These are phyloP conservation scores for Dipteronia sinensis DNA, from an alignment of 345 rosid species.

Conservation along the genomic window DNA sequence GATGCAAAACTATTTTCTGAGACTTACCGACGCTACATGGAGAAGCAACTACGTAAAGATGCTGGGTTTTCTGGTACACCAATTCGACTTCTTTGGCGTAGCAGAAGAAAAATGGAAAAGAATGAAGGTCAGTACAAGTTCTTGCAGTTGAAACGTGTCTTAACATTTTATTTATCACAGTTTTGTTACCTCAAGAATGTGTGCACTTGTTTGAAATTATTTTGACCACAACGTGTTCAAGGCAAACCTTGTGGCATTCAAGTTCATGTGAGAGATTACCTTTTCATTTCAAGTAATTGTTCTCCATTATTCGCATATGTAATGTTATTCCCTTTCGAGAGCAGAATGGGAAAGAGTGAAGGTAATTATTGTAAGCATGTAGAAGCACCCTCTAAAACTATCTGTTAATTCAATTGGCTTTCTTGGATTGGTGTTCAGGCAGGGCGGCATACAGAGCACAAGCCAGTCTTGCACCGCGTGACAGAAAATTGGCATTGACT, in stretches of 20 bases:
- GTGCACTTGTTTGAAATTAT: background rate
- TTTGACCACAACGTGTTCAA: background rate
- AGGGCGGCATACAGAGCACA: conserved; percentile 23
- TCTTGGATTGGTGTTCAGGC: conserved; percentile 32
- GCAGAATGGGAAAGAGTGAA: too few species aligned
- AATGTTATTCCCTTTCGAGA: too few species aligned
- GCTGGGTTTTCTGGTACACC: conserved; percentile 92
- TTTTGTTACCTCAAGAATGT: background rate
- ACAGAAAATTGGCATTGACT: conserved; percentile 28
- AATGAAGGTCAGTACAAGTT: conserved; percentile 44
- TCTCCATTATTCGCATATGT: background rate
- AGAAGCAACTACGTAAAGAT: conserved; percentile 85
- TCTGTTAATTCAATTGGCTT: background rate
- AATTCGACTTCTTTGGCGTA: conserved; percentile 90
- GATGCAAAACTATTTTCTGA: conserved; percentile 88
- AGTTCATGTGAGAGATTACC: background rate
- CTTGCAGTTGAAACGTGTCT: background rate
- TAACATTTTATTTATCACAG: background rate
- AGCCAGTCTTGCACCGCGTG: conserved; percentile 17
- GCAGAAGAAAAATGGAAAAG: conserved; percentile 74
- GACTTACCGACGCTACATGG: conserved; percentile 89
- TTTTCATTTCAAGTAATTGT: background rate
- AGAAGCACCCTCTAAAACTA: background rate
- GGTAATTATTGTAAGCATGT: background rate
- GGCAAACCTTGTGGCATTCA: background rate